Conservation (phyloP, 179 eudicot species). For the Spinacia oleracea region DNA sequence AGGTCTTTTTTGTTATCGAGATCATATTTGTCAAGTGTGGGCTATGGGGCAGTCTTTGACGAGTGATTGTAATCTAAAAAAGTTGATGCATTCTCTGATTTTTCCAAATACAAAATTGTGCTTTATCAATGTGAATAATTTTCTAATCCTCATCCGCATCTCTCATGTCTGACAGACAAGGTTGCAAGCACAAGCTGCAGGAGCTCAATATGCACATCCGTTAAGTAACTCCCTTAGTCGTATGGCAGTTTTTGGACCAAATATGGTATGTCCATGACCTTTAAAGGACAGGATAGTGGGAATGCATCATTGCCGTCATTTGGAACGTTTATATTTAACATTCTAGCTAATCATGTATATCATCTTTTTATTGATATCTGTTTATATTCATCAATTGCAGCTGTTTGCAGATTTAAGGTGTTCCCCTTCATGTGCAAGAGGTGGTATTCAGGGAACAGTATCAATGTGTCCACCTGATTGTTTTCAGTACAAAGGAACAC, state of each 20-base stretch:
- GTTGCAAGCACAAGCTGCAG: slow-evolving; percentile 98
- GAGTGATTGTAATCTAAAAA: not conserved
- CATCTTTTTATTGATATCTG: not conserved
- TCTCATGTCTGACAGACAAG: slow-evolving; percentile 63
- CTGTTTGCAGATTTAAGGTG: slow-evolving; percentile 98
- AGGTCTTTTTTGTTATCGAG: not conserved
- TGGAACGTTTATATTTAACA: not conserved
- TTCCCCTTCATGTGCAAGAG: slow-evolving; percentile 85
- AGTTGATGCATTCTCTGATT: no score
- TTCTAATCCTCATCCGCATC: not conserved
- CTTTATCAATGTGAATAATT: not conserved
- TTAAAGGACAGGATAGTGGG: not conserved
- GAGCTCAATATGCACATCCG: slow-evolving; percentile 82
- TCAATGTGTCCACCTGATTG: slow-evolving; percentile 97
- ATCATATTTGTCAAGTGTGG: not conserved
- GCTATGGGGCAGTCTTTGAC: not conserved
- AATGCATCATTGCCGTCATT: not conserved
- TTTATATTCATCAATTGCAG: slow-evolving; percentile 36
- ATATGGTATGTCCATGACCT: slow-evolving; percentile 57
- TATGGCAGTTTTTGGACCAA: slow-evolving; percentile 93
- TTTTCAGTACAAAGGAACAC: slow-evolving; percentile 91
- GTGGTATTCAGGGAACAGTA: slow-evolving; percentile 96
- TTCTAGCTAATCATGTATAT: not conserved
- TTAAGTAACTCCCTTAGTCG: slow-evolving; percentile 77
- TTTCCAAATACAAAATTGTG: not conserved